These are phyloP conservation scores for Cerrena zonata DNA, from an alignment of 1,284 basidiomycete species.

Conservation along the genomic window DNA sequence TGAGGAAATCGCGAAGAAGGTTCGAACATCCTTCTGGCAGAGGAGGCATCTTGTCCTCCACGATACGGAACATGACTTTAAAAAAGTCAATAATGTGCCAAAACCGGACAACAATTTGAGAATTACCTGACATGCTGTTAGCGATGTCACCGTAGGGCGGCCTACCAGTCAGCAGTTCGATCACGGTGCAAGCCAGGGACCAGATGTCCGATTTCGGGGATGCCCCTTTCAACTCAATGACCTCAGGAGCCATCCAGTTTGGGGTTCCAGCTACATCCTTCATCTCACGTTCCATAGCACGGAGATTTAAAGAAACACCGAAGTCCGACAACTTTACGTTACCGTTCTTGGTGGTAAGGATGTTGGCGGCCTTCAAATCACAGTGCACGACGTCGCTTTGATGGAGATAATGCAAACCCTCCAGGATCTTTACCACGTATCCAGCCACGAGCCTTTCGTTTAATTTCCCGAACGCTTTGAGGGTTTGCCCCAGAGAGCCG, in stretches of 20 bases:
- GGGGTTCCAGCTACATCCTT: slow-evolving; percentile 90
- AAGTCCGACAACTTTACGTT: slow-evolving; percentile 99
- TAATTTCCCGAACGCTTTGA: slow-evolving; percentile 86
- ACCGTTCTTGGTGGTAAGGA: slow-evolving; percentile 92
- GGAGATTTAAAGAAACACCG: slow-evolving; percentile 96
- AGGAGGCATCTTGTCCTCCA: slow-evolving; percentile 85
- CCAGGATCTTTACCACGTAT: slow-evolving; percentile 90
- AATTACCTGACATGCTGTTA: slow-evolving; percentile 77
- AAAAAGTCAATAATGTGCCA: slow-evolving; percentile 1
- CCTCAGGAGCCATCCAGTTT: slow-evolving; percentile 98
- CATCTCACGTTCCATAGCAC: slow-evolving; percentile 86
- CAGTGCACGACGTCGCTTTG: slow-evolving; percentile 78
- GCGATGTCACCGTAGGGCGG: slow-evolving; percentile 86
- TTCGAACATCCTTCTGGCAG: slow-evolving; percentile 75
- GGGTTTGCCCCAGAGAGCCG: slow-evolving; percentile 84
- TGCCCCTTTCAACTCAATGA: slow-evolving; percentile 77
- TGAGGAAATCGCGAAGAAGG: slow-evolving; percentile 72
- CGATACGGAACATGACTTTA: slow-evolving; percentile 89
- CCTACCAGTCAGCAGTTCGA: slow-evolving; percentile 85
- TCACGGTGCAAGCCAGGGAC: slow-evolving; percentile 90
- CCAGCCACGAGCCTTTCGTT: slow-evolving; percentile 84
- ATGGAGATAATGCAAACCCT: slow-evolving; percentile 87
- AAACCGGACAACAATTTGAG: background rate
- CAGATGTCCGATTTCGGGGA: slow-evolving; percentile 81
- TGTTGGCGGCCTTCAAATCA: slow-evolving; percentile 97